A percentile compares a stretch with the other conserved stretches of the same genome.
Evolutionary conservation across 2,329 filamentous ascomycete genomes (phyloP).

Genomic region (Hypoxylon rubiginosum): DNA sequence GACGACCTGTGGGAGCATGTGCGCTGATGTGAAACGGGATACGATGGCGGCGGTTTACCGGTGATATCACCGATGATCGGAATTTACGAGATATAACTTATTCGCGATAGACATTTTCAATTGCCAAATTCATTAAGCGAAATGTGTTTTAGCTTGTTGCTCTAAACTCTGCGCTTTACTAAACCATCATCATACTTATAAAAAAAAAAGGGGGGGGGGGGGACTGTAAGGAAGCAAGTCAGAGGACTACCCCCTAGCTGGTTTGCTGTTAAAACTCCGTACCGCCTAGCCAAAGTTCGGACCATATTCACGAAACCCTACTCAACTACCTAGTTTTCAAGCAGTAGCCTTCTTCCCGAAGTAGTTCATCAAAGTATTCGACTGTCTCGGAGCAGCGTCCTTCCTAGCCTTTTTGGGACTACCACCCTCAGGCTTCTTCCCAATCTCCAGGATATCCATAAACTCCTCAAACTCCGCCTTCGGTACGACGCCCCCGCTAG

Average conservation of each 20-base stretch:
- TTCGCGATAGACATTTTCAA: constrained; percentile 1
- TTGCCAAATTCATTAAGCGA: not conserved
- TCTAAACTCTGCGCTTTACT: no score
- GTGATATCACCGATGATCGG: constrained; percentile 1
- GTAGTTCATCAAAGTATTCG: constrained; percentile 68
- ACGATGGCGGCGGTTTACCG: not conserved
- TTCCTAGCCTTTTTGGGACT: constrained; percentile 52
- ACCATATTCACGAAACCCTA: no score
- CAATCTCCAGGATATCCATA: constrained; percentile 69
- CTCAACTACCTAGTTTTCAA: not conserved
- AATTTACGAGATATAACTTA: constrained; percentile 6
- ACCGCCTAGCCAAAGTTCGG: not conserved
- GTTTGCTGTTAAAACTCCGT: not conserved
- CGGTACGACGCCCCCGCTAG: constrained; percentile 74
- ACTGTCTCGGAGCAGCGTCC: constrained; percentile 56
- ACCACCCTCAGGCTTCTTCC: constrained; percentile 62
- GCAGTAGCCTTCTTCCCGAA: constrained; percentile 59
- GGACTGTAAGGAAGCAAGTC: no score
- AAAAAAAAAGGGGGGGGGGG: no score
- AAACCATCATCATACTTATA: no score
- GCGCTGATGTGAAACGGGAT: constrained; percentile 34
- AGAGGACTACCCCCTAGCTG: no score
- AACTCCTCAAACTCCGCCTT: constrained; percentile 74
- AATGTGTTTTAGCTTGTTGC: no score
- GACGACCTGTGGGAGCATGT: constrained; percentile 37